A percentile compares a stretch with the other conserved stretches of the same genome.
These are phyloP conservation scores for Yarrowia galli DNA, from an alignment of 1,139 yeast genomes.

Conservation along the genomic window DNA sequence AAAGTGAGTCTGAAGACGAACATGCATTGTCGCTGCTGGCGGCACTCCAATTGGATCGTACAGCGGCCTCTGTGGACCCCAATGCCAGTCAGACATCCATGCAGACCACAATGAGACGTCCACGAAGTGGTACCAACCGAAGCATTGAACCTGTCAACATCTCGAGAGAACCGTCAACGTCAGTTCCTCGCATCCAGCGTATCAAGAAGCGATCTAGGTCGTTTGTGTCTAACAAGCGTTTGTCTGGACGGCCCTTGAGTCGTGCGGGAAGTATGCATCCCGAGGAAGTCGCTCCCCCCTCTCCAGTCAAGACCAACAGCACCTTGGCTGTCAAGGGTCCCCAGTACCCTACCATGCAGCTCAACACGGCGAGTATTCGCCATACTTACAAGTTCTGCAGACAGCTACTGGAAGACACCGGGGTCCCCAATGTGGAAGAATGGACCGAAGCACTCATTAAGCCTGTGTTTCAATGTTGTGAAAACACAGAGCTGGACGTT, in stretches of 20 bases:
- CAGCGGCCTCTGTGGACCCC: slow-evolving; percentile 24
- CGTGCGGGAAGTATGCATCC: slow-evolving; percentile 28
- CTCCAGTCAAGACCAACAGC: slow-evolving; percentile 26
- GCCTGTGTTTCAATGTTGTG: slow-evolving; percentile 57
- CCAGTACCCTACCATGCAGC: slow-evolving; percentile 42
- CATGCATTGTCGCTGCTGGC: slow-evolving; percentile 46
- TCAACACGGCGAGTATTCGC: slow-evolving; percentile 53
- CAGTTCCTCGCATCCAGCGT: slow-evolving; percentile 26
- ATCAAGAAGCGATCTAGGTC: slow-evolving; percentile 35
- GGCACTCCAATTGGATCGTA: slow-evolving; percentile 41
- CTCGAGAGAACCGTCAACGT: slow-evolving; percentile 21
- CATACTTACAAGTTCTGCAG: slow-evolving; percentile 58
- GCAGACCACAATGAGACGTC: slow-evolving; percentile 41
- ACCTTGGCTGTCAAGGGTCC: slow-evolving; percentile 13
- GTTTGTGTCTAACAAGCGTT: slow-evolving; percentile 23
- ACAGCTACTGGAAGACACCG: slow-evolving; percentile 77
- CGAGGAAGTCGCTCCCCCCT: slow-evolving; percentile 37
- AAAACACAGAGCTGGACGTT: slow-evolving; percentile 61
- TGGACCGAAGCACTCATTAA: slow-evolving; percentile 62
- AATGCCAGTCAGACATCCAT: slow-evolving; percentile 24
- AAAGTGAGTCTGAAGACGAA: slow-evolving; percentile 45
- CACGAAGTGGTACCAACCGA: slow-evolving; percentile 45
- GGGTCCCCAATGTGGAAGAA: slow-evolving; percentile 61
- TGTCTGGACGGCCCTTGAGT: slow-evolving; percentile 31
- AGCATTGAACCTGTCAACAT: slow-evolving; percentile 23